phyloP scores from a whole-genome alignment of 176 grass and related monocot species.

The Oryza meyeriana region DNA sequence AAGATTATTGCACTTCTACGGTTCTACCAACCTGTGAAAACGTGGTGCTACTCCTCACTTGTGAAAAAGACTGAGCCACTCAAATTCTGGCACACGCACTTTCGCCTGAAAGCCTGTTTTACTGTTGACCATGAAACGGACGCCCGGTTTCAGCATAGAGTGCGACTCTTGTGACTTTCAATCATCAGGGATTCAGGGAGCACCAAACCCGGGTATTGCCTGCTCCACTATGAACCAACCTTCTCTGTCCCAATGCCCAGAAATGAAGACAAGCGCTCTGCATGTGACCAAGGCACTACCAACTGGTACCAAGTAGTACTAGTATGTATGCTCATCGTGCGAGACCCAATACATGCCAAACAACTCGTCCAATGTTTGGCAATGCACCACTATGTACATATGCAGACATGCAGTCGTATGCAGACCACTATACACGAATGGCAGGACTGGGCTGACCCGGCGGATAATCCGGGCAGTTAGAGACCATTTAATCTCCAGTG shows the following conservation, averaged over 20 bases:
- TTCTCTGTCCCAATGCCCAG: background rate
- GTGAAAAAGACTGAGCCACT: background rate
- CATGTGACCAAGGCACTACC: background rate
- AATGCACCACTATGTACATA: background rate
- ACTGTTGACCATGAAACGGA: background rate
- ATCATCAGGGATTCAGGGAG: background rate
- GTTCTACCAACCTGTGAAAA: background rate
- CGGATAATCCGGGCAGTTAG: background rate
- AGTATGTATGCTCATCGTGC: background rate
- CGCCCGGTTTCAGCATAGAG: background rate
- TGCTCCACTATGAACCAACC: constrained; percentile 8
- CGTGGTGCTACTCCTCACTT: background rate
- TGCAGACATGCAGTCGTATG: background rate
- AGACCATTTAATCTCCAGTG: background rate
- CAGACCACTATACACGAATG: background rate
- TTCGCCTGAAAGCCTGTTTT: background rate
- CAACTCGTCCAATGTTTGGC: background rate
- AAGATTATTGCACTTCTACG: background rate
- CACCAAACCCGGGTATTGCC: constrained; percentile 9
- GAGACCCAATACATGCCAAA: background rate
- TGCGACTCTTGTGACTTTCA: background rate
- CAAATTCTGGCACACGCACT: background rate
- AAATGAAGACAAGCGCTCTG: background rate
- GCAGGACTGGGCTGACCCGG: background rate
- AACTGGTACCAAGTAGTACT: background rate